Evolutionary conservation across 2,329 filamentous ascomycete genomes (phyloP), one percentile per base, ranked within the genome.

Genomic region (Aspergillus ochraceoroseus): DNA sequence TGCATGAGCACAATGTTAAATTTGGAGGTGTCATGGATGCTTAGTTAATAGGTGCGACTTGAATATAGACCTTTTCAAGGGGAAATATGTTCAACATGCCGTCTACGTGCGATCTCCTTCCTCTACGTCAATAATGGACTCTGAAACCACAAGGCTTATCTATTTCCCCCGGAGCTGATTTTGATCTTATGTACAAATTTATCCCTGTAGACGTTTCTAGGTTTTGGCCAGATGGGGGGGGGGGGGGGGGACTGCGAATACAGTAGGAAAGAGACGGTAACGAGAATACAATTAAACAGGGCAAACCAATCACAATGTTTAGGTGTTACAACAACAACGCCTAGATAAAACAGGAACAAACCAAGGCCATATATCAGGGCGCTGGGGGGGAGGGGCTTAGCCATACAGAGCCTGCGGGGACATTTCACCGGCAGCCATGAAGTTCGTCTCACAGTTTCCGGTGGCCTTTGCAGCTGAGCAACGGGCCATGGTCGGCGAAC

Each of bases 401-500:
- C 63, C 64, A 55, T 66, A 65, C 47, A 62, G 44, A 37, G 62
- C 57, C 47, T 67, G 62, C 7, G 62, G 57, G 50, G 63, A 62
- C 50, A 67, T 69, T 52, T 72, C 70, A 43, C 84, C 85, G 14
- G 82, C 74, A 38, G 83, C 83, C 82, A 88, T 83, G 53, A 87
- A 79, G 69, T 88, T 87, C 40, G 80, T 88, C 65, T 85, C 75
- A 42, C 83, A 78, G 69, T 88, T 85, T 46, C 82, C 81, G 7
- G 80, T 82, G 43, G 83, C 85, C 77, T 95, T 96, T 53, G 89
- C 85, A 38, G 87, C 90, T 34, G 88, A 94, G 76, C 88, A 95
- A 63, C 92, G 85, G 46, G 92, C 92, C 92, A 98, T 98, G 43
- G 92, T 98, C 36, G 92, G 89, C 48, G 89, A 95, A 73, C 89